A percentile compares a stretch with the other conserved stretches of the same genome.
These are phyloP conservation scores for Pseudogymnoascus sp. DNA, from an alignment of 2,329 filamentous ascomycete species.

Conservation along the genomic window DNA sequence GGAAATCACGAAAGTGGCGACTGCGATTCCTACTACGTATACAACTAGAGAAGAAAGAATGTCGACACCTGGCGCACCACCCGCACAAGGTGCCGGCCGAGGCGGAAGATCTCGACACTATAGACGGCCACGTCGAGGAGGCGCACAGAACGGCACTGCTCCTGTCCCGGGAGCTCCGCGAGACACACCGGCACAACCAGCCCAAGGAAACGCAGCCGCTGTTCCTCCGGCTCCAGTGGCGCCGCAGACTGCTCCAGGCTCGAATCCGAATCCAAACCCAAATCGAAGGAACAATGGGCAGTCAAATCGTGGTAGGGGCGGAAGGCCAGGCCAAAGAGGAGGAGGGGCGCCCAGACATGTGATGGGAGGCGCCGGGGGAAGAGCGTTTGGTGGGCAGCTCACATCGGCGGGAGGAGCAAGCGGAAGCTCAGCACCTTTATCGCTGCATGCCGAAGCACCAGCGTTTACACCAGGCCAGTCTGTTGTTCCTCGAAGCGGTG, in stretches of 20 bases:
- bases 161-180: background rate
- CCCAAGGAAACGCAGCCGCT: background rate
- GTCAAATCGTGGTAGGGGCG: background rate
- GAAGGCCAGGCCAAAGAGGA: background rate
- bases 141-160: constrained; percentile 1
- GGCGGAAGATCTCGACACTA: background rate
- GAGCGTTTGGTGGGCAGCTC: constrained; percentile 36
- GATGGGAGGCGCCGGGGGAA: constrained; percentile 25
- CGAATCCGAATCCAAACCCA: background rate
- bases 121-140: background rate
- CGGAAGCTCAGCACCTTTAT: constrained; percentile 17
- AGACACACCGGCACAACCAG: background rate
- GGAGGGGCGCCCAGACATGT: constrained; percentile 19
- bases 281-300: constrained; percentile 6
- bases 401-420: constrained; percentile 23
- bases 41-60: background rate
- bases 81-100: background rate
- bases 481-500: constrained; percentile 24
- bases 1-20: background rate
- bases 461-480: constrained; percentile 35
- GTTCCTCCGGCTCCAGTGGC: background rate
- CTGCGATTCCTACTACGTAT: background rate
- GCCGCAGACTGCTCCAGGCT: background rate
- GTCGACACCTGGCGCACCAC: constrained; percentile 1
- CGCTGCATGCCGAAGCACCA: constrained; percentile 41